Conservation (phyloP, 2,329 filamentous ascomycete genomes). For the Botrytis squamosa region DNA sequence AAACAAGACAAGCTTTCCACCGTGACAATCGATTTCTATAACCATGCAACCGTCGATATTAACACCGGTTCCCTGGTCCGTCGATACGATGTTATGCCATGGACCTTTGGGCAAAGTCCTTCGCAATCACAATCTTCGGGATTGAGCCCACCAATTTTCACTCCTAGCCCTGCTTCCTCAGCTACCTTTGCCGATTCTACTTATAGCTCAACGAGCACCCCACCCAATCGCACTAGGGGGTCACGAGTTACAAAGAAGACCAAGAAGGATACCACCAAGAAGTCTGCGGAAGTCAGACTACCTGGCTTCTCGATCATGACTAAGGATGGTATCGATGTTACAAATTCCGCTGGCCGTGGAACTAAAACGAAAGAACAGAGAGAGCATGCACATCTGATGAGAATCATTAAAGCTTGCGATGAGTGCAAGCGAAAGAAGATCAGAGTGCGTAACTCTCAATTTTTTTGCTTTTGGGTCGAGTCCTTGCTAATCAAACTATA, state of each 20-base stretch:
- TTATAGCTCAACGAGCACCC: conserved; percentile 33
- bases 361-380: conserved; percentile 68
- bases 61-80: conserved; percentile 59
- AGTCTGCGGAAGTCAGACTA: conserved; percentile 39
- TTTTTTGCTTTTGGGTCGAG: neutral
- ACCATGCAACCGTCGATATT: conserved; percentile 55
- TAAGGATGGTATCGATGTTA: conserved; percentile 61
- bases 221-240: conserved; percentile 23
- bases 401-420: conserved; percentile 66
- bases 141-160: conserved; percentile 45
- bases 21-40: conserved; percentile 59
- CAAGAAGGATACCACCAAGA: conserved; percentile 35
- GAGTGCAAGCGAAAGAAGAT: conserved; percentile 63
- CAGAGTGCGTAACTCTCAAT: conserved; percentile 39
- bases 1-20: conserved; percentile 59
- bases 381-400: conserved; percentile 65
- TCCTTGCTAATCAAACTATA: conserved; percentile 26
- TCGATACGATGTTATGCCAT: conserved; percentile 41
- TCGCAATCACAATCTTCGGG: conserved; percentile 52
- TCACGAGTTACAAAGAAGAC: conserved; percentile 34
- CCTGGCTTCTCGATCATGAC: conserved; percentile 68
- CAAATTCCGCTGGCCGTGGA: conserved; percentile 59
- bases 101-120: conserved; percentile 42
- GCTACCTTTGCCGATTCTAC: conserved; percentile 42
- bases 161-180: conserved; percentile 46